Base-by-base conservation (phyloP, 2,329 filamentous ascomycete species). In the Fonsecaea erecta region DNA sequence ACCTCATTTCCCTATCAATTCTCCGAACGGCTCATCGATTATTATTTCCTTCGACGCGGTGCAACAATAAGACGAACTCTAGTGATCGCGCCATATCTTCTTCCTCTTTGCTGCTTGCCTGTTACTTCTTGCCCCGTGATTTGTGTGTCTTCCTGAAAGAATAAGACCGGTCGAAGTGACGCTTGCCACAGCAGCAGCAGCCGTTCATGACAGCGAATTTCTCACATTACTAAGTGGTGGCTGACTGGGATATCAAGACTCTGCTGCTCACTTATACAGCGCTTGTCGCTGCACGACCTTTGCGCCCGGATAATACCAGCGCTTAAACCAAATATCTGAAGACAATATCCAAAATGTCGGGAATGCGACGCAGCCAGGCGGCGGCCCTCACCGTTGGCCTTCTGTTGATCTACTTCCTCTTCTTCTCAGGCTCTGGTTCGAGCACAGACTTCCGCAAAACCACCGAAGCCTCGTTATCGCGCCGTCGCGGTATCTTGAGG, bases 381-480 rank as follows among this genome's bases (percentile, higher is more conserved):
- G 37, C 71, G 1, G 60, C 59, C 16, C 59, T 72, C 37, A 58
- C 68, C 14, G 30, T 66, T 9, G 62, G 54, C 51, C 51, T 67
- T 34, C 26, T 69, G 11, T 37, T 71, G 52, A 62, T 71, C 52
- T 72, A 71, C 57, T 58, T 71, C 32, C 62, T 72, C 34, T 68
- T 71, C 60, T 71, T 71, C 46, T 63, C 69, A 12, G 60, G 62
- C 16, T 65, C 66, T 11, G 62, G 63, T 35, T 52, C 67, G 30
- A 51, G 9, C 57, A 62, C 64, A 24, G 66, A 69, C 43, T 71
- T 72, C 34, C 68, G 69, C 30, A 65, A 54, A 35, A 67, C 60
- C 46, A 72, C 70, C 32, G 70, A 72, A 63, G 62, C 66, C 21
- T 70, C 69, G n/a, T 58, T 72, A 32, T 63, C 63, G 43, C 61